These are phyloP conservation scores for Mycosphaerella sp. DNA, from an alignment of 2,329 filamentous ascomycete genomes.

Conservation along the genomic window DNA sequence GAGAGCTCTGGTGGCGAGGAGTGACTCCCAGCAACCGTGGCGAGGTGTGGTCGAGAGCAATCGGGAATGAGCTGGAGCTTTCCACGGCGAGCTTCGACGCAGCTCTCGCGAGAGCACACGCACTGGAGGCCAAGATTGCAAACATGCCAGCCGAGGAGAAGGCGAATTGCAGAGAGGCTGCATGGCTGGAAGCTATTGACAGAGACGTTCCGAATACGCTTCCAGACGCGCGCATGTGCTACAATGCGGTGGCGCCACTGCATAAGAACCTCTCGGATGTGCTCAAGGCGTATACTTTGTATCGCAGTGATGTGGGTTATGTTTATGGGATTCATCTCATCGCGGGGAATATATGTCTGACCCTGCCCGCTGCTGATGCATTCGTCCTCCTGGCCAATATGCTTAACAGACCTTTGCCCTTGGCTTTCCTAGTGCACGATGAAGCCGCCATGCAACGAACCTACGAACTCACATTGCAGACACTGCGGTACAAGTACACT, in stretches of 20 bases:
- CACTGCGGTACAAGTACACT: slow-evolving; percentile 58
- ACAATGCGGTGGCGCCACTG: slow-evolving; percentile 56
- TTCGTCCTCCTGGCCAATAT: slow-evolving; percentile 71
- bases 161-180: slow-evolving; percentile 47
- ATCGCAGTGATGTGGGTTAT: slow-evolving; percentile 74
- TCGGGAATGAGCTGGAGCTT: slow-evolving; percentile 67
- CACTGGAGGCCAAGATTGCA: slow-evolving; percentile 53
- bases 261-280: slow-evolving; percentile 64
- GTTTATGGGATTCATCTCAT: slow-evolving; percentile 67
- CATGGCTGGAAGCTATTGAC: slow-evolving; percentile 59
- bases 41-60: slow-evolving; percentile 61
- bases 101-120: slow-evolving; percentile 60
- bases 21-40: slow-evolving; percentile 65
- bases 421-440: slow-evolving; percentile 70
- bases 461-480: slow-evolving; percentile 63
- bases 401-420: slow-evolving; percentile 65
- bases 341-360: slow-evolving; percentile 66
- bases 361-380: slow-evolving; percentile 56
- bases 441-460: slow-evolving; percentile 60
- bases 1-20: slow-evolving; percentile 78
- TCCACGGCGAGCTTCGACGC: slow-evolving; percentile 62
- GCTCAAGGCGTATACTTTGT: slow-evolving; percentile 72
- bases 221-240: slow-evolving; percentile 65
- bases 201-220: slow-evolving; percentile 62
- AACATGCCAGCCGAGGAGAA: slow-evolving; percentile 40